These are phyloP conservation scores for Scheffersomyces titani DNA, from an alignment of 1,139 yeast species.

Conservation along the genomic window DNA sequence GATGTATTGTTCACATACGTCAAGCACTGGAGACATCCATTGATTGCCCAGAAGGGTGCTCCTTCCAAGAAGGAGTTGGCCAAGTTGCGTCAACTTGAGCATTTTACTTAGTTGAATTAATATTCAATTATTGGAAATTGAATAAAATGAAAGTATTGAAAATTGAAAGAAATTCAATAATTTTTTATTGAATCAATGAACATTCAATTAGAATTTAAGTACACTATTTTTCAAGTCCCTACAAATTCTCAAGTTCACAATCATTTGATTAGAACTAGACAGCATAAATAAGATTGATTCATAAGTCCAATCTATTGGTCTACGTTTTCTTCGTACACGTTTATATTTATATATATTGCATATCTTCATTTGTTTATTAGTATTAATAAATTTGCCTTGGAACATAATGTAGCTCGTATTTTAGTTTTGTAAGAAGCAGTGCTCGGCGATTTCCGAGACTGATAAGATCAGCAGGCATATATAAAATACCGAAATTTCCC, in stretches of 20 bases:
- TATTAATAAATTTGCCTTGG: background rate
- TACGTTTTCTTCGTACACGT: background rate
- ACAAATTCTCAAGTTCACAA: background rate
- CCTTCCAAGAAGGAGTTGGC: conserved; percentile 43
- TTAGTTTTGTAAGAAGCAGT: background rate
- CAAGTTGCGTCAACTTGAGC: conserved; percentile 49
- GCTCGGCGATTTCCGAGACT: background rate
- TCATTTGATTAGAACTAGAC: background rate
- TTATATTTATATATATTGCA: background rate
- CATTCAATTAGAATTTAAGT: too few relatives aligned
- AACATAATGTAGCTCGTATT: background rate
- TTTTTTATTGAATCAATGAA: background rate
- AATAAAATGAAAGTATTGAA: background rate
- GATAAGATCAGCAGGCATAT: background rate
- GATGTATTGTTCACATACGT: conserved; percentile 69
- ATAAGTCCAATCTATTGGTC: background rate
- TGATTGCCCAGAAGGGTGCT: conserved; percentile 50
- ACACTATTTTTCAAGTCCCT: background rate
- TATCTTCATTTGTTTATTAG: background rate
- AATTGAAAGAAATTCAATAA: too few relatives aligned
- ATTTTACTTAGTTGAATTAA: conserved; percentile 30
- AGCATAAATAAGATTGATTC: background rate
- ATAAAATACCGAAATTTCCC: background rate
- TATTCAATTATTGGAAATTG: background rate
- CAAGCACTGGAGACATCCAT: conserved; percentile 54